Base-by-base conservation (phyloP, 805 yeast genomes). In the Zygosaccharomyces bisporus region DNA sequence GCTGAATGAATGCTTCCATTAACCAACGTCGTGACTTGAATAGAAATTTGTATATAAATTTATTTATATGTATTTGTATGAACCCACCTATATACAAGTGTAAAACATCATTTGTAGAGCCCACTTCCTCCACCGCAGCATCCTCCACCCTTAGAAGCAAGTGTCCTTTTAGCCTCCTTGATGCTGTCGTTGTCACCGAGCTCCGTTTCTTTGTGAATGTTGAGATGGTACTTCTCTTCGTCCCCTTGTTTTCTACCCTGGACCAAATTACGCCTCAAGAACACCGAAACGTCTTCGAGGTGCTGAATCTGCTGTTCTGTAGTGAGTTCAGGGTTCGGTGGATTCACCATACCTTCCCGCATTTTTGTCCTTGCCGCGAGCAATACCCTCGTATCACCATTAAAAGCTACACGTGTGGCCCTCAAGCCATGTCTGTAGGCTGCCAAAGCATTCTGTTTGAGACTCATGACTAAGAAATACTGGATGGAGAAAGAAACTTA, bases 131-230 rank as follows among this genome's bases (percentile, higher is more conserved):
- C 79, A 40, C 79, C 77, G 48, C 80, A 75, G 56, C 85, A 79
- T 45, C 82, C 80, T 33, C 76, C 79, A 19, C 79, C 74, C 56
- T 72, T 69, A 19, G 75, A 68, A 17, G 76, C 74, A 62, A 77
- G 62, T 6, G 69, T 66, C 46, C 60, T 61, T 46, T 70, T 72
- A 34, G 72, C 67, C 50, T 69, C 75, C 61, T 83, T 85, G 53
- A 86, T 75, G 36, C 80, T 74, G 27, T 89, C 95, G 62, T 91
- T 91, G 60, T 89, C 96, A 14, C 97, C 98, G 41, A 91, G 70
- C 65, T 91, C 98, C 0, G 95, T 86, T 38, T 83, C 79, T 39
- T 77, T 67, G 60, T 88, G 96, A 53, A 91, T 81, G 53, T 83
- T 83, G 56, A 91, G 71, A 40, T 57, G 61, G 24, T 60, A 64